Percentiles rank a stretch among this genome's conserved stretches.
phyloP scores from a whole-genome alignment of 148 eudicot genomes.

The Diospyros lotus region DNA sequence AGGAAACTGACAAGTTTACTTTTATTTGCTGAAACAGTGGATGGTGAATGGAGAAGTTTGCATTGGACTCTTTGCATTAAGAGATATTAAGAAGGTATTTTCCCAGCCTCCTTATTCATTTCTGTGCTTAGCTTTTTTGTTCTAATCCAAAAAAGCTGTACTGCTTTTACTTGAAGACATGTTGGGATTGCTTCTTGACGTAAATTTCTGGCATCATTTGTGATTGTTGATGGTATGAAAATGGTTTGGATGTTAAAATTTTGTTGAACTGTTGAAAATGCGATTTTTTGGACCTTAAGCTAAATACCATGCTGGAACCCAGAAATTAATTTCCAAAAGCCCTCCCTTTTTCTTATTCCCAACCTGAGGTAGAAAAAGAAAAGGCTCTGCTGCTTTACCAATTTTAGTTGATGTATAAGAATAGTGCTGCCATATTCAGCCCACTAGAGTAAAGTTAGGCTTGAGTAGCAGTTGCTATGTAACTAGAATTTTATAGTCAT shows the following conservation, averaged over 20 bases:
- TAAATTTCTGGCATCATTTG: not conserved
- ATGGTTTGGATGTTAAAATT: not conserved
- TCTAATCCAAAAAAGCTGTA: not conserved
- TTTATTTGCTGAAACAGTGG: constrained; percentile 60
- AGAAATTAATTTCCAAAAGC: constrained; percentile 2
- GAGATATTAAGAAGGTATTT: constrained; percentile 74
- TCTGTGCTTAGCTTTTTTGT: not conserved
- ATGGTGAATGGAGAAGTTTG: constrained; percentile 99
- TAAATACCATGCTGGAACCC: not conserved
- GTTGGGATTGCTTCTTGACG: not conserved
- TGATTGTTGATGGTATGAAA: not conserved
- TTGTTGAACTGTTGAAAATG: not conserved
- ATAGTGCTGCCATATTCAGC: not conserved
- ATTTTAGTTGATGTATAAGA: not conserved
- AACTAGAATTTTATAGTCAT: no score
- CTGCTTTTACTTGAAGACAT: not conserved
- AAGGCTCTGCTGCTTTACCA: not conserved
- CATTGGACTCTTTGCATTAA: constrained; percentile 82
- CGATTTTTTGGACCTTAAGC: not conserved
- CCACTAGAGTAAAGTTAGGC: not conserved
- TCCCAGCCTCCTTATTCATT: constrained; percentile 2
- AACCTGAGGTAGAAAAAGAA: not conserved
- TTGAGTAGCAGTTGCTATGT: no score
- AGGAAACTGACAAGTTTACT: not conserved
- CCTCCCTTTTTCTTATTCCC: not conserved